Evolutionary conservation across 2,329 filamentous ascomycete species (phyloP).

Genomic region (Epichloe sibirici): DNA sequence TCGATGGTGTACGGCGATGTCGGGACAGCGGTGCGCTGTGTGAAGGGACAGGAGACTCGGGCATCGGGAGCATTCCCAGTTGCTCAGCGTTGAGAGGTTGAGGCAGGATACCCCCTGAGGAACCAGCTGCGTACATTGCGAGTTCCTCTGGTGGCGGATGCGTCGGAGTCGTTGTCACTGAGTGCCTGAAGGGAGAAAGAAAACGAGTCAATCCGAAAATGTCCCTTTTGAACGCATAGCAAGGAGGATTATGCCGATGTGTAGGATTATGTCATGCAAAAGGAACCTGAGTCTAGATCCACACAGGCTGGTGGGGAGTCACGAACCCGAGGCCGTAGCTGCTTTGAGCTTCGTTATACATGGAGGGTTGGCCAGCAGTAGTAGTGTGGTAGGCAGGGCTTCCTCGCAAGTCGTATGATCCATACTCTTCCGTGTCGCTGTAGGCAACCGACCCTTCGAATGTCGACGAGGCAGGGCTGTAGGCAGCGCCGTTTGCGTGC

Average conservation of each 20-base stretch:
- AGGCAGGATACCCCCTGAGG: constrained; percentile 27
- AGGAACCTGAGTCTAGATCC: constrained; percentile 40
- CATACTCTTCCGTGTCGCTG: constrained; percentile 49
- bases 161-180: constrained; percentile 31
- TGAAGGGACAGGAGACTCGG: constrained; percentile 31
- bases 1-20: constrained; percentile 26
- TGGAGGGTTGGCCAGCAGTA: constrained; percentile 34
- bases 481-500: constrained; percentile 40
- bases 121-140: constrained; percentile 22
- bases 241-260: constrained; percentile 22
- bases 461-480: constrained; percentile 51
- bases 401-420: constrained; percentile 33
- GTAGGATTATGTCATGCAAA: constrained; percentile 19
- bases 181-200: constrained; percentile 33
- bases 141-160: constrained; percentile 33
- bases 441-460: constrained; percentile 51
- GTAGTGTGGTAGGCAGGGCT: constrained; percentile 27
- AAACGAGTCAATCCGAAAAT: constrained; percentile 41
- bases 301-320: constrained; percentile 49
- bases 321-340: constrained; percentile 43
- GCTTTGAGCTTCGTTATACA: constrained; percentile 30
- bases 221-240: constrained; percentile 19
- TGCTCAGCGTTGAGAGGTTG: constrained; percentile 32
- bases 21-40: constrained; percentile 20
- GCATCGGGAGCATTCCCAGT: constrained; percentile 30